Base-by-base conservation (phyloP, 441 rosid genomes). In the Euphorbia neoarborescens region DNA sequence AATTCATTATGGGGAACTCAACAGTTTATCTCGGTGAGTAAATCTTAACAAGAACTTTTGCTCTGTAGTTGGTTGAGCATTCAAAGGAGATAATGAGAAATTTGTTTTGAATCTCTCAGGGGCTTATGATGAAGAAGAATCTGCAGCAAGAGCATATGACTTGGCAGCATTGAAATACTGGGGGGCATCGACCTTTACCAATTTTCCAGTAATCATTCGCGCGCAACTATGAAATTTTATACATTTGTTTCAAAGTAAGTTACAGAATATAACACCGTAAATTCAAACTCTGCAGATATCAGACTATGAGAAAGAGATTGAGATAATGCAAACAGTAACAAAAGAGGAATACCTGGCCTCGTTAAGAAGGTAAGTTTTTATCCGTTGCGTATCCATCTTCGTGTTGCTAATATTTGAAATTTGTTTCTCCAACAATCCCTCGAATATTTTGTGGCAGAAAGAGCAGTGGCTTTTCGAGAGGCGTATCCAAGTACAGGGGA, bases 401-500 rank as follows among this genome's bases (percentile, higher is more conserved):
- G 2, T 38, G 19, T 46, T 9, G 44, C 25, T 20, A 69, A 15
- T 15, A 28, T 61, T 5, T 32, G 2, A 27, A 35, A 19, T 22
- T 24, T 15, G 19, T 3, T 5, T 28, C 6, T 46, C 65, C 56
- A 48, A 75, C 59, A 5, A 3, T 46, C 5, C 17, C 34, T 50
- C 20, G 19, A 20, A 48, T 69, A 28, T 37, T 15, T 68, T 61
- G 19, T 69, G 13, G 58, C 82, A 88, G 92, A 69, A 82, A 80
- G 61, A 88, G 92, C 78, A 88, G 90, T 68, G 92, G 92, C n/a
- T 86, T 88, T 66, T 88, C 92, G 59, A 88, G 92, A 79, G 92
- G 90, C n/a, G 88, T 86, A 12, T 88, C 92, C 22, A 86, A 82
- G 78, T 88, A 85, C 66, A 82, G 92, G 40, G 92, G 89, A 75